These are phyloP conservation scores for Pythium utonaiense DNA, from an alignment of 352 stramenopile genomes.

Conservation along the genomic window DNA sequence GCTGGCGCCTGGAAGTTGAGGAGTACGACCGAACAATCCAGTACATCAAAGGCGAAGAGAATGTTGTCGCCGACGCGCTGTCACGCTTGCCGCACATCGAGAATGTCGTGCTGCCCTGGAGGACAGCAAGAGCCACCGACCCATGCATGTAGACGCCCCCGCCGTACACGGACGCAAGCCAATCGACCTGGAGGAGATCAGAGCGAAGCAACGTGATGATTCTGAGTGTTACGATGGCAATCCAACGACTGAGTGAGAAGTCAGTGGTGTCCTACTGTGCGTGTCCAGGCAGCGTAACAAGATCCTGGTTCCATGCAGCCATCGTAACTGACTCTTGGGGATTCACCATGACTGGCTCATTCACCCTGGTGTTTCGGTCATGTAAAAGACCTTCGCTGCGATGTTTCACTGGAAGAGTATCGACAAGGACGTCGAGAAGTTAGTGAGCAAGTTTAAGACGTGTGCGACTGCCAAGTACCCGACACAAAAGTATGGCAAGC, in stretches of 20 bases:
- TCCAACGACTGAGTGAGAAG: background rate
- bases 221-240: too few species aligned
- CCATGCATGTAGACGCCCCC: background rate
- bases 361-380: background rate
- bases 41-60: slow-evolving; percentile 7
- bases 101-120: background rate
- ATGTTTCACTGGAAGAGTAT: background rate
- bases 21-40: background rate
- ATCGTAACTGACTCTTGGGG: background rate
- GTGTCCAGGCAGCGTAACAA: too few species aligned
- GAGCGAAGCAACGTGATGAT: too few species aligned
- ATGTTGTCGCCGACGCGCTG: slow-evolving; percentile 5
- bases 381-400: background rate
- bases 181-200: background rate
- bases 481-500: background rate
- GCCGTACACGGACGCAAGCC: background rate
- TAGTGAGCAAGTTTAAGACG: background rate
- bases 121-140: background rate
- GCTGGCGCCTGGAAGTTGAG: slow-evolving; percentile 10
- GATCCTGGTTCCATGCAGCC: background rate
- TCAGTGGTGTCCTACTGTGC: too few species aligned
- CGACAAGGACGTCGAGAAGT: background rate
- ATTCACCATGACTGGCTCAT: background rate
- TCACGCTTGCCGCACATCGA: background rate
- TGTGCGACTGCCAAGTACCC: background rate